Evolutionary conservation across 108 stramenopile genomes (phyloP), one percentile per base, ranked within the genome.

Genomic region (Skeletonema grethae): DNA sequence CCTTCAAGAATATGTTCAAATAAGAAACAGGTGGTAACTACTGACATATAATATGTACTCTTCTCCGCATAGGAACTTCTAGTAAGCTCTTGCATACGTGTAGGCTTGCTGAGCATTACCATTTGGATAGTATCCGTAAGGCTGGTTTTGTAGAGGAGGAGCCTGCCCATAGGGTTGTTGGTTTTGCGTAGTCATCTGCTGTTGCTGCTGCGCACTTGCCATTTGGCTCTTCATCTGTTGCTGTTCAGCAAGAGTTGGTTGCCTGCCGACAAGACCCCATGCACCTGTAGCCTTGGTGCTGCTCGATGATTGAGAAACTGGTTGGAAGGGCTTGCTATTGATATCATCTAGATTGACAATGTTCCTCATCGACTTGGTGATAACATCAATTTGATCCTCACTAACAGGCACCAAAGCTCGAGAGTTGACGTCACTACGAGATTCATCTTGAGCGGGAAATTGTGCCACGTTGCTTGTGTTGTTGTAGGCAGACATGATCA

Each of bases 261-360:
- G 62, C 35, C 77, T 60, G 10, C 65, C 77, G 2, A 65, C 29
- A 15, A 72, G 34, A 16, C 65, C 70, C 63, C 77, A 61, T 10
- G 43, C 11, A 30, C 45, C 58, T 34, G 20, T 34, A n/a, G 64
- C 39, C 5, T 63, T 41, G 13, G 67, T 41, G n/a, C 39, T 32
- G 18, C 30, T 43, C 3, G 68, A 43, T 7, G n/a, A 18, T 32
- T 55, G 31, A 25, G 58, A 36, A 53, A 61, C 15, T 22, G 31
- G 20, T 35, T 32, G 35, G 11, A 65, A 29, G 10, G 72, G 55
- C 29, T 30, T 53, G 9, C 29, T 43, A 56, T 61, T 57, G 34
- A 80, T 67, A 58, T 80, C 79, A 48, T 80, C 79, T n/a, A 80
- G 56, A 38, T 80, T 80, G 13, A 80, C 79, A 18, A 80, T 61